Conservation (phyloP, 148 eudicot genomes). For the Silene conica region DNA sequence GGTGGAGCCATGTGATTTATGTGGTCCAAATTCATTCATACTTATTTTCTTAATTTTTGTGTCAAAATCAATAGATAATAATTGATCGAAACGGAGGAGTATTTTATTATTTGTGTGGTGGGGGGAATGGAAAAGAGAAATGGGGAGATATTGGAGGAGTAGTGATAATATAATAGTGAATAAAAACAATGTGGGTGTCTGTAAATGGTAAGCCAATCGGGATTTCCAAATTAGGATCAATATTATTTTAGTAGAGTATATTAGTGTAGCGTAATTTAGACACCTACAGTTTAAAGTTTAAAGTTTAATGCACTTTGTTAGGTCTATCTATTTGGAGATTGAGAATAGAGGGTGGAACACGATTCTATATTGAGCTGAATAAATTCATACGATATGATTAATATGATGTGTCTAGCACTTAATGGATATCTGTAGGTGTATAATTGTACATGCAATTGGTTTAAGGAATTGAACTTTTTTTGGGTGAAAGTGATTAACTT, state of each 20-base stretch:
- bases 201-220: constrained; percentile 4
- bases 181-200: neutral
- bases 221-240: constrained; percentile 3
- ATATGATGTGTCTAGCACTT: too few species aligned
- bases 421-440: too few species aligned
- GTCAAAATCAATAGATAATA: too few species aligned
- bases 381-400: too few species aligned
- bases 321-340: neutral
- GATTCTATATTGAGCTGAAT: neutral
- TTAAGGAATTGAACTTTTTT: too few species aligned
- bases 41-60: too few species aligned
- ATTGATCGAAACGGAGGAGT: too few species aligned
- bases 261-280: neutral
- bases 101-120: neutral
- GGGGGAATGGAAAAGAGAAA: neutral
- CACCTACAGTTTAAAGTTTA: neutral
- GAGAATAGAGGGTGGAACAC: neutral
- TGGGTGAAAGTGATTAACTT: too few species aligned
- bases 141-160: constrained; percentile 2
- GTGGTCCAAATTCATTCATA: too few species aligned
- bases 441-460: too few species aligned
- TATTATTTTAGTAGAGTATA: neutral
- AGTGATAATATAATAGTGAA: neutral
- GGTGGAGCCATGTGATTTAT: too few species aligned
- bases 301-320: neutral